Percentiles rank a stretch among this genome's conserved stretches.
Conservation (phyloP, 495 filamentous ascomycete species). For the Gamarada debralockiae region DNA sequence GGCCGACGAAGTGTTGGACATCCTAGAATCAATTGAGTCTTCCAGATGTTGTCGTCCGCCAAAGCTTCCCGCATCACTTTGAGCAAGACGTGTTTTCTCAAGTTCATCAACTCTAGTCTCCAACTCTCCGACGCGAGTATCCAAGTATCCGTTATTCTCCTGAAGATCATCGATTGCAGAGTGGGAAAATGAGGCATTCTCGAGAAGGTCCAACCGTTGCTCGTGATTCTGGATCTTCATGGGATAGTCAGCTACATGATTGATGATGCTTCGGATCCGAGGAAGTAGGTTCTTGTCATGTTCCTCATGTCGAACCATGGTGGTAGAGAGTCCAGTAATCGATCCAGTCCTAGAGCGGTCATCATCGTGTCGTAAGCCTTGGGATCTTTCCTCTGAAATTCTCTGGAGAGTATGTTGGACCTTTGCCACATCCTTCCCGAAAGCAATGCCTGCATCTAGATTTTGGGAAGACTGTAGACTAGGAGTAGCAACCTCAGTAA, state of each 20-base stretch:
- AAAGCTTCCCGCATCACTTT: slow-evolving; percentile 42
- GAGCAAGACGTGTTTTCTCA: slow-evolving; percentile 40
- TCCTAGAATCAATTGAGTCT: slow-evolving; percentile 32
- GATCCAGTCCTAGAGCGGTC: no score
- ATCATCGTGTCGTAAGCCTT: background rate
- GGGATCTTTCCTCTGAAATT: slow-evolving; percentile 6
- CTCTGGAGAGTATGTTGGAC: slow-evolving; percentile 17
- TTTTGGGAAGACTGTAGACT: slow-evolving; percentile 15
- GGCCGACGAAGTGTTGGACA: slow-evolving; percentile 40
- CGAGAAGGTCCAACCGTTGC: slow-evolving; percentile 54
- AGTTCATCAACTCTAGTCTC: slow-evolving; percentile 58
- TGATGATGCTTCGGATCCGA: slow-evolving; percentile 11
- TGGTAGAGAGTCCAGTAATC: background rate
- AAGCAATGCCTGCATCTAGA: slow-evolving; percentile 4
- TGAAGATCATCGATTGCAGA: slow-evolving; percentile 53
- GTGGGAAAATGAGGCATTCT: slow-evolving; percentile 56
- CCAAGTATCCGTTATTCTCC: slow-evolving; percentile 53
- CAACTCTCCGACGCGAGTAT: slow-evolving; percentile 55
- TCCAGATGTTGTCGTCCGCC: slow-evolving; percentile 27
- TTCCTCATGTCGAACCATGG: background rate
- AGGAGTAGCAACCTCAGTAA: slow-evolving; percentile 24
- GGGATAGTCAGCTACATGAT: slow-evolving; percentile 14
- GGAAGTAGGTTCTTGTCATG: slow-evolving; percentile 11
- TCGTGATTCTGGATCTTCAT: slow-evolving; percentile 33
- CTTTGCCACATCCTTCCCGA: slow-evolving; percentile 14